Evolutionary conservation across 2,329 filamentous ascomycete species (phyloP).

Genomic region (Orbilia brochopaga): DNA sequence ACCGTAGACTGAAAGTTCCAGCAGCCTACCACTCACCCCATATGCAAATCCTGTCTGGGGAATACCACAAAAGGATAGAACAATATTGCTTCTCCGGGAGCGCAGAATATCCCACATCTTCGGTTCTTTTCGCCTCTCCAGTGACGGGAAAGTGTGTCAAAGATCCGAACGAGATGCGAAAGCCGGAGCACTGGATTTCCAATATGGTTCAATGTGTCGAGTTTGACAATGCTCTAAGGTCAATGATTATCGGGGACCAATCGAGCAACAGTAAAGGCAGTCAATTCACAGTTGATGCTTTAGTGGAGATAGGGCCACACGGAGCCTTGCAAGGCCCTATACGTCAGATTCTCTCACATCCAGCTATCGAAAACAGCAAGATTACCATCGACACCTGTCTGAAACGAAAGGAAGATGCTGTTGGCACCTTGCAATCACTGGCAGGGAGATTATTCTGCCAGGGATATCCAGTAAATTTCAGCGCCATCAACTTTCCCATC

Average conservation of each 20-base stretch:
- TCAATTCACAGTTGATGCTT: conserved; percentile 14
- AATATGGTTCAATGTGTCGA: conserved; percentile 7
- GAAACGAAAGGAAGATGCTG: conserved; percentile 2
- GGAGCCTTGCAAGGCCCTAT: conserved; percentile 48
- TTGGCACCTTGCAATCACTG: background rate
- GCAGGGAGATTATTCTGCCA: conserved; percentile 27
- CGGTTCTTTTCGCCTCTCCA: background rate
- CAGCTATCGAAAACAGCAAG: conserved; percentile 1
- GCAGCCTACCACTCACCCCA: conserved; percentile 60
- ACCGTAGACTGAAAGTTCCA: conserved; percentile 56
- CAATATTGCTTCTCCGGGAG: too few species aligned
- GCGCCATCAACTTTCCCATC: conserved; percentile 25
- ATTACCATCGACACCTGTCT: conserved; percentile 9
- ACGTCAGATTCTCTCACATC: conserved; percentile 11
- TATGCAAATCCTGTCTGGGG: conserved; percentile 57
- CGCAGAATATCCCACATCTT: too few species aligned
- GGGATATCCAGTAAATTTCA: conserved; percentile 43
- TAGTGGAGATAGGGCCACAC: conserved; percentile 52
- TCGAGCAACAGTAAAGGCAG: background rate
- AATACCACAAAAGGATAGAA: conserved; percentile 52
- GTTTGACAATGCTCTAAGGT: background rate
- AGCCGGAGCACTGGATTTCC: conserved; percentile 3
- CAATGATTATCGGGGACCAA: background rate
- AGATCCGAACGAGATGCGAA: background rate
- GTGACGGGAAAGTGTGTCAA: background rate